Evolutionary conservation across 768 basidiomycete species (phyloP), one percentile per base, ranked within the genome.

Genomic region (Phlegmacium glaucopus): DNA sequence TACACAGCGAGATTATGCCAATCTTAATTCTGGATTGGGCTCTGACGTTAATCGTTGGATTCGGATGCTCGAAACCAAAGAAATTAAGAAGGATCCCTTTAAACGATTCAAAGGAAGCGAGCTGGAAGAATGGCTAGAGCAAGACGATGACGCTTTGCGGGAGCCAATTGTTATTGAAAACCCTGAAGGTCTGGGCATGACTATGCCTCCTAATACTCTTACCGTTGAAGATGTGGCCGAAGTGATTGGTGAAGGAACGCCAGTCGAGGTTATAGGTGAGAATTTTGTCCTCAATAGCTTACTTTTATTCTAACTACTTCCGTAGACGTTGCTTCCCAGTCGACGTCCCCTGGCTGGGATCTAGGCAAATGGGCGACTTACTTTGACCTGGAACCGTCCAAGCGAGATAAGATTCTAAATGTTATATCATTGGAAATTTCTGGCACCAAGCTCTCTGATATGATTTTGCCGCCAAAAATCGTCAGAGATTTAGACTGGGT

Each of bases 401-500:
- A 76, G 37, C 80, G 88, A 44, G 90, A 94, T 61, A 95, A 91
- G 64, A 82, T 96, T 28, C 82, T 86, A 51, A 99, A 99, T 59
- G 92, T 99, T 26, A 99, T 99, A 46, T 94, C 91, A 2, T 71
- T 98, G 42, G 95, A 99, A 64, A 85, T 98, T 18, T 90, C 90
- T 2, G 91, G 90, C 6, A 93, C 91, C 3, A 71, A 79, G 42
- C 74, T 98, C 6, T 87, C 85, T 8, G 80, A 89, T 54, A 76
- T 77, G 62, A 83, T 99, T 17, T 67, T 82, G 3, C 93, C 94
- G 4, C 95, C 95, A 2, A 79, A 80, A 50, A 65, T 97, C 17
- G 88, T 90, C 30, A 77, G 89, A 44, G 90, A 97, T 47, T 64
- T 97, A 54, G 96, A 97, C 59, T 99, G 95, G 95, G 95, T 97